Percentiles rank a stretch among this genome's conserved stretches.
These are phyloP conservation scores for Phytophthora citrophthora DNA, from an alignment of 352 stramenopile genomes.

Conservation along the genomic window DNA sequence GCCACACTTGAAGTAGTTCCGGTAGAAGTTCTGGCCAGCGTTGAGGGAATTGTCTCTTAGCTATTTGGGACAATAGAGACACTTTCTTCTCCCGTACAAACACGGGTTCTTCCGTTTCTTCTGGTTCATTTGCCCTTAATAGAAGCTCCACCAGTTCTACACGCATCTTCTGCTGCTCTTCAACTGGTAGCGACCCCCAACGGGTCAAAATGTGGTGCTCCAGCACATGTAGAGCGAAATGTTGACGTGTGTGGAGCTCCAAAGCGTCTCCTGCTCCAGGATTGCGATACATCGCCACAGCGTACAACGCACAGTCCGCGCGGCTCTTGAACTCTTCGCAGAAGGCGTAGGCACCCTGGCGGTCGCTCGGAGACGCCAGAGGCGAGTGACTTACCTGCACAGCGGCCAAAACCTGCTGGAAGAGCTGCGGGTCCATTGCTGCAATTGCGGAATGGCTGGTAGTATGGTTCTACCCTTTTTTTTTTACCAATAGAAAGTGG, in stretches of 20 bases:
- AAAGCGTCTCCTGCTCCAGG: constrained; percentile 38
- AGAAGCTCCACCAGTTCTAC: constrained; percentile 66
- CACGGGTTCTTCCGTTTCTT: constrained; percentile 46
- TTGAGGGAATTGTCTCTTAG: constrained; percentile 86
- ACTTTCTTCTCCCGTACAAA: constrained; percentile 87
- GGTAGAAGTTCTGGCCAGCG: constrained; percentile 74
- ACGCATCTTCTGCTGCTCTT: constrained; percentile 57
- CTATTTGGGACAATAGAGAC: constrained; percentile 68
- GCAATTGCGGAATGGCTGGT: constrained; percentile 17
- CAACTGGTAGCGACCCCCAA: constrained; percentile 53
- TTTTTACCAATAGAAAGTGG: no score
- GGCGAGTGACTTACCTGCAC: constrained; percentile 77
- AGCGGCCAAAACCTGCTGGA: constrained; percentile 75
- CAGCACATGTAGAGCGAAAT: constrained; percentile 84
- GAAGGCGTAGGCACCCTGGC: constrained; percentile 69
- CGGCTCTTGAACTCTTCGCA: constrained; percentile 80
- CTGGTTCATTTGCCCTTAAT: constrained; percentile 19
- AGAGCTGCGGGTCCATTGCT: constrained; percentile 70
- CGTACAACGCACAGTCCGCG: constrained; percentile 72
- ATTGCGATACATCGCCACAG: constrained; percentile 75
- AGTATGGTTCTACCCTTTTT: no score
- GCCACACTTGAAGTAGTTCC: constrained; percentile 71
- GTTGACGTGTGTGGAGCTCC: constrained; percentile 60
- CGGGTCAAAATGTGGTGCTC: constrained; percentile 71
- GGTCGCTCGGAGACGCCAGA: constrained; percentile 47